Percentiles rank a stretch among this genome's conserved stretches.
Conservation (phyloP, 2,329 filamentous ascomycete genomes). For the Cytospora paraplurivora region DNA sequence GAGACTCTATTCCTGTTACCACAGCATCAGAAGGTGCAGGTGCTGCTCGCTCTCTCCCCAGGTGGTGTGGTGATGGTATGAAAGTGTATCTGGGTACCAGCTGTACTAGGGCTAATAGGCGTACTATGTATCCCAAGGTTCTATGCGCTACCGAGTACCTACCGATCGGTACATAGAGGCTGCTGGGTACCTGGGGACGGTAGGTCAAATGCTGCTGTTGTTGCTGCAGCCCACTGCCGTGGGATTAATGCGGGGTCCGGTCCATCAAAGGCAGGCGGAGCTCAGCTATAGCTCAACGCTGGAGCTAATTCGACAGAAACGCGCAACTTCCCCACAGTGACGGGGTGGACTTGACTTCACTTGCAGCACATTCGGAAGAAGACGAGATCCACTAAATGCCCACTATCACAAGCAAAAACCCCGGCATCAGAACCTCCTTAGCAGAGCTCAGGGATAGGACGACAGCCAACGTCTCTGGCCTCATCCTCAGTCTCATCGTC, state of each 20-base stretch:
- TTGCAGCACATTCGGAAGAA: neutral
- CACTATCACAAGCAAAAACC: neutral
- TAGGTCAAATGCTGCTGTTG: no score
- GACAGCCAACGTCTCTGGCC: neutral
- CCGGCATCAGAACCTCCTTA: neutral
- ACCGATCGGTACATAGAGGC: no score
- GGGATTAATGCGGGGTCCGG: constrained; percentile 22
- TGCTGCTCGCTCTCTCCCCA: no score
- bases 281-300: constrained; percentile 15
- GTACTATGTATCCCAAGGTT: no score
- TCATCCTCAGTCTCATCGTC: neutral
- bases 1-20: constrained; percentile 11
- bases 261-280: constrained; percentile 16
- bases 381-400: neutral
- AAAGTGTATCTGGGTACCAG: neutral
- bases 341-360: neutral
- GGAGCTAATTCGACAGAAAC: constrained; percentile 20
- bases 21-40: constrained; percentile 1
- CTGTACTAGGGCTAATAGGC: neutral
- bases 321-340: constrained; percentile 15
- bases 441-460: neutral
- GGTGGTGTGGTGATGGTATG: constrained; percentile 22
- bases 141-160: no score
- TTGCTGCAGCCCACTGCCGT: neutral
- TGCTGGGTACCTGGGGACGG: no score